Evolutionary conservation across 768 basidiomycete species (phyloP).

Genomic region (Lactifluus rugatus): DNA sequence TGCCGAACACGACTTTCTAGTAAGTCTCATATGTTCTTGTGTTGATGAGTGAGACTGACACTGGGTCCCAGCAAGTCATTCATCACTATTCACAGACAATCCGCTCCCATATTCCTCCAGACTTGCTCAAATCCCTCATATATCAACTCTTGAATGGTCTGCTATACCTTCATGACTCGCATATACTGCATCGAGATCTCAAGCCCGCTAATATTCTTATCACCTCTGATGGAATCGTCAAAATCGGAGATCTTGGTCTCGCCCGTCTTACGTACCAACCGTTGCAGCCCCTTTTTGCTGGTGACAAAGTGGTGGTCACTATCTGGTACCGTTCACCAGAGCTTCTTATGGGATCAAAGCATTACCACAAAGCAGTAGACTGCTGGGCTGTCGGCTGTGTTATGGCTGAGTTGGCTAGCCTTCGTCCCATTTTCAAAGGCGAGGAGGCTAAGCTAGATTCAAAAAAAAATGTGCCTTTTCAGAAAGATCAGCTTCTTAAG

Average conservation of each 20-base stretch:
- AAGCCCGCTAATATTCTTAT: slow-evolving; percentile 99
- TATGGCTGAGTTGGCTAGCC: slow-evolving; percentile 86
- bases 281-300: slow-evolving; percentile 80
- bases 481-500: slow-evolving; percentile 87
- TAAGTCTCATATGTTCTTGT: slow-evolving; percentile 30
- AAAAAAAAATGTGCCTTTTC: slow-evolving; percentile 97
- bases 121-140: slow-evolving; percentile 85
- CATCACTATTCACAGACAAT: slow-evolving; percentile 93
- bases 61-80: slow-evolving; percentile 78
- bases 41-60: background rate
- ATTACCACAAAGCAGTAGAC: slow-evolving; percentile 95
- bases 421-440: slow-evolving; percentile 97
- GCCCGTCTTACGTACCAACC: slow-evolving; percentile 88
- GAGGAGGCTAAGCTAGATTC: slow-evolving; percentile 97
- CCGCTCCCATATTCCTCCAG: slow-evolving; percentile 59
- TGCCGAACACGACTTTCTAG: slow-evolving; percentile 96
- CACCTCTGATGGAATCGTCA: slow-evolving; percentile 78
- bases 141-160: slow-evolving; percentile 94
- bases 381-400: slow-evolving; percentile 99
- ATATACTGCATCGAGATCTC: slow-evolving; percentile 94
- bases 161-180: slow-evolving; percentile 87
- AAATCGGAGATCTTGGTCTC: slow-evolving; percentile 96
- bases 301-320: slow-evolving; percentile 98
- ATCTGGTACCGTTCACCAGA: slow-evolving; percentile 99
- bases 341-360: slow-evolving; percentile 89